Evolutionary conservation across 306 rosid genomes (phyloP).

Genomic region (Glycine latifolia): DNA sequence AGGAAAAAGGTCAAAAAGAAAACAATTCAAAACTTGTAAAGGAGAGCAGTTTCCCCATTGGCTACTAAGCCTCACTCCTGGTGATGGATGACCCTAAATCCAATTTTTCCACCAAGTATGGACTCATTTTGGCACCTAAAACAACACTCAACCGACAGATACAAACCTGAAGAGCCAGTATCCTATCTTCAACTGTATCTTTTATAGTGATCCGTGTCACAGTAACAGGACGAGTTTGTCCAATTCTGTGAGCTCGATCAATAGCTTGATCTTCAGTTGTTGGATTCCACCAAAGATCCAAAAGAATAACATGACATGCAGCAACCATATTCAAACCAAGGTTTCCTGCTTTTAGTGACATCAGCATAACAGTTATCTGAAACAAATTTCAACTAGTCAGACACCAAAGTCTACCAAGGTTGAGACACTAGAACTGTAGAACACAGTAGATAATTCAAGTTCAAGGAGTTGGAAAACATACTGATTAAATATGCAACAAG

Average conservation of each 20-base stretch:
- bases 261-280: constrained; percentile 98
- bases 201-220: constrained; percentile 89
- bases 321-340: constrained; percentile 99
- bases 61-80: constrained; percentile 33
- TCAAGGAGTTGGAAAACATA: constrained; percentile 23
- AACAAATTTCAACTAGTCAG: constrained; percentile 43
- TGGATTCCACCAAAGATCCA: constrained; percentile 99
- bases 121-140: constrained; percentile 24
- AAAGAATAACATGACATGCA: constrained; percentile 93
- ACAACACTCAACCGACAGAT: constrained; percentile 23
- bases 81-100: constrained; percentile 27
- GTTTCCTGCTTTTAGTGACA: constrained; percentile 98
- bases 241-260: constrained; percentile 97
- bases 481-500: constrained; percentile 28
- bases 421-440: constrained; percentile 23
- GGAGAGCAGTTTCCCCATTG: constrained; percentile 6
- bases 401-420: constrained; percentile 43
- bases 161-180: constrained; percentile 87
- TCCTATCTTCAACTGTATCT: constrained; percentile 95
- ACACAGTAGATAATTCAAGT: constrained; percentile 36
- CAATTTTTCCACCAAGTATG: constrained; percentile 8
- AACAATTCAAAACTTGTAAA: constrained; percentile 29
- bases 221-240: constrained; percentile 97
- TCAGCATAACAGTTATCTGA: constrained; percentile 91
- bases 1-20: neutral